Evolutionary conservation across 768 basidiomycete genomes (phyloP), one percentile per base, ranked within the genome.

Genomic region (Mycena vulgaris): DNA sequence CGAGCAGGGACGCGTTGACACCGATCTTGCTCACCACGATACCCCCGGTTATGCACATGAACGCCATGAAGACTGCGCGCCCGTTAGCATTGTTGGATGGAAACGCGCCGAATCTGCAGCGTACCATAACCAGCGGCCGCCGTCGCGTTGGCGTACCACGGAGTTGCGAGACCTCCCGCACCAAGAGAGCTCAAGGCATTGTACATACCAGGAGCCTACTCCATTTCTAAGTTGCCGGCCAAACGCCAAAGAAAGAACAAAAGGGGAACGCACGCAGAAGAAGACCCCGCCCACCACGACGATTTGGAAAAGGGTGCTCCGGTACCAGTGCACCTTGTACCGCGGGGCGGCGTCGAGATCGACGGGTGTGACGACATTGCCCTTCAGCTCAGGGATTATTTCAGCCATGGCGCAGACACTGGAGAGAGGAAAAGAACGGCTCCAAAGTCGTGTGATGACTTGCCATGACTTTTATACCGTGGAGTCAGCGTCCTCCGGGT

Each of bases 21-120:
- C 80, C 80, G n/a, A 80, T 80, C 63, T 80, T 80, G 70, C 76
- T 73, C 42, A 80, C 80, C 28, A 80, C 73, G 42, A 80, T 79
- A 1, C 80, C 80, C 31, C 80, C 80, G 21, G 76, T 77, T 25
- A 80, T 55, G 47, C 79, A 80, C 31, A 80, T 62, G 28, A 78
- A 58, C 10, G 80, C 79, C 80, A 80, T 80, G 67, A 79, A 79
- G 9, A 76, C 79, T 78, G 47, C 30, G 28, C 21, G 33, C 23
- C 19, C 53, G 21, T 58, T 30, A 52, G 27, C 11, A 42, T 59
- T 33, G 6, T 52, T 30, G 30, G n/a, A n/a, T n/a, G n/a, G n/a
- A 8, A 14, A 21, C 31, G 16, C n/a, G 13, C 16, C 3, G 45
- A 60, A 28, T 9, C 9, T 23, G n/a, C 52, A 30, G 27, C 63